phyloP scores from a whole-genome alignment of 1,139 yeast species.

The Hansenula lynferdii region DNA sequence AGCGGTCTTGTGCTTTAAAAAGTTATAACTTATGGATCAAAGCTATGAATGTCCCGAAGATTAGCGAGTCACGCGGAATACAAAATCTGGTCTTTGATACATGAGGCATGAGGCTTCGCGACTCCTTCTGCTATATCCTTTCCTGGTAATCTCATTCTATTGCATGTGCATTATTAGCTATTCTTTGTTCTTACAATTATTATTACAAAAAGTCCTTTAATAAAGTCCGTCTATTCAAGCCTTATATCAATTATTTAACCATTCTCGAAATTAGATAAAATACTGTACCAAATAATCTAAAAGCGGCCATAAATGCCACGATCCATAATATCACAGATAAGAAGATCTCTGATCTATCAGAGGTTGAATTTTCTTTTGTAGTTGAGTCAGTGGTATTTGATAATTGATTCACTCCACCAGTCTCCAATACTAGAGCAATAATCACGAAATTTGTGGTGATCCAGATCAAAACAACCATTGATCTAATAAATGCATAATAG shows the following conservation, averaged over 20 bases:
- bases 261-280: slow-evolving; percentile 47
- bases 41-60: no score
- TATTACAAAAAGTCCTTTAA: no score
- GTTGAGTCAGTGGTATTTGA: slow-evolving; percentile 24
- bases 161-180: no score
- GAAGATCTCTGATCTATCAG: slow-evolving; percentile 44
- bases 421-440: slow-evolving; percentile 62
- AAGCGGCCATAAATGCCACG: slow-evolving; percentile 74
- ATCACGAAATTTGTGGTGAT: slow-evolving; percentile 68
- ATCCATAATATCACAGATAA: slow-evolving; percentile 75
- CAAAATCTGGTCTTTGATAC: no score
- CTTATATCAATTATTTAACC: slow-evolving; percentile 16
- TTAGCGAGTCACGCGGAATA: no score
- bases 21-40: no score
- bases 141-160: no score
- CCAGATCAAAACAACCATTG: slow-evolving; percentile 79
- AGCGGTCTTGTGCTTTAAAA: no score
- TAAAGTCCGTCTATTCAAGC: not conserved
- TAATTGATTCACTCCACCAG: slow-evolving; percentile 47
- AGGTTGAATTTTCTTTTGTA: slow-evolving; percentile 22
- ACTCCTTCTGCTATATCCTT: no score
- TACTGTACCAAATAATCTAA: slow-evolving; percentile 66
- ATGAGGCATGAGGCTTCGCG: no score
- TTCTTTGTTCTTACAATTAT: no score
- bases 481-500: slow-evolving; percentile 69